Evolutionary conservation across 176 grass and related monocot species (phyloP), one percentile per base, ranked within the genome.

Genomic region (Hordeum marinum): DNA sequence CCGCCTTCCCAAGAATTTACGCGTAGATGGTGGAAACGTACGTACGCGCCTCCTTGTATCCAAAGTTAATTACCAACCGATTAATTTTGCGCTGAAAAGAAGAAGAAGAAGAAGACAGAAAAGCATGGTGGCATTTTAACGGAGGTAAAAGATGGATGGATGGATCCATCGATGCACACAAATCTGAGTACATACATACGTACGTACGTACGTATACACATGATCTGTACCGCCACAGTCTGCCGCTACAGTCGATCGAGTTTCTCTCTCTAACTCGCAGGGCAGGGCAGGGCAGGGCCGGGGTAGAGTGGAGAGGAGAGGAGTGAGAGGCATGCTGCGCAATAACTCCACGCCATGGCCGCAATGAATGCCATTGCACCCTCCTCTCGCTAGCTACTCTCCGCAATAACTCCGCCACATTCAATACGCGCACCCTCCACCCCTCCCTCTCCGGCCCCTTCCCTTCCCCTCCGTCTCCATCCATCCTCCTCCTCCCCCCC

Each of bases 281-380:
- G 72, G 63, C 18, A 41, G 32, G 32, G 32, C 58, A 9, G 69
- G 46, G 76, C n/a, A n/a, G n/a, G n/a, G n/a, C n/a, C n/a, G n/a
- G n/a, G n/a, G n/a, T n/a, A n/a, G n/a, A n/a, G 68, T 77, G 17
- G 72, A 72, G 84, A 55, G 34, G 4, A 2, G 74, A 39, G 3
- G 66, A 42, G 21, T 25, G 71, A 50, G 78, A 39, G 75, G 14
- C 82, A 75, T 82, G 83, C 29, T 76, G 72, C 83, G 87, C 75
- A 93, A 91, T 94, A 85, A 91, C 90, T 83, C 89, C 89, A 93
- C 90, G 80, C 89, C 89, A 80, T 85, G 78, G 85, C 89, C 80
- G 83, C 93, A 95, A 94, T 95, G 92, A 98, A 98, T 95, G 93
- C 89, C 92, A 78, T 93, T 90, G 91, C 93, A 98, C 95, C 95